Conservation (phyloP, 345 rosid species). For the Isatis tinctoria region DNA sequence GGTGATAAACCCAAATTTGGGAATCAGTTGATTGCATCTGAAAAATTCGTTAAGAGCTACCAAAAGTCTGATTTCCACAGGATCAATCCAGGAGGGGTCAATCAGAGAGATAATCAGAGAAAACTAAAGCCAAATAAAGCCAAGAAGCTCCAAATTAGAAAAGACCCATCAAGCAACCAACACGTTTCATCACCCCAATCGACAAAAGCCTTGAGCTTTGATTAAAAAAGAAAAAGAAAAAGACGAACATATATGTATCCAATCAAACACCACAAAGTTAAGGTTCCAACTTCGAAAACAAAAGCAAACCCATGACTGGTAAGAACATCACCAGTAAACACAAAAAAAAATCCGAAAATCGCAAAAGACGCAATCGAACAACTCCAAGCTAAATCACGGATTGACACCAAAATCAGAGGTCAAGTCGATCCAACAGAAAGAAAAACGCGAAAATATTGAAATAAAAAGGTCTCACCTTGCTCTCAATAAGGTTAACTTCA, state of each 20-base stretch:
- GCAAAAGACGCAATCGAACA: slow-evolving; percentile 9
- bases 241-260: not conserved
- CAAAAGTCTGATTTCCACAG: not conserved
- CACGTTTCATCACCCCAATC: slow-evolving; percentile 30
- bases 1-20: not conserved
- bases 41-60: not conserved
- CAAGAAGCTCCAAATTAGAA: slow-evolving; percentile 5
- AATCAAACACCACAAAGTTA: not conserved
- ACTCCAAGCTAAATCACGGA: not conserved
- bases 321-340: slow-evolving; percentile 1
- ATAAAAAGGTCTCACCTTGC: slow-evolving; percentile 47
- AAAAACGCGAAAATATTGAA: too few species aligned
- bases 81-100: not conserved
- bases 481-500: slow-evolving; percentile 64
- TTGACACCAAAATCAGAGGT: not conserved
- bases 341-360: not conserved
- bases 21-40: not conserved
- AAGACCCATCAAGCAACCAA: slow-evolving; percentile 20
- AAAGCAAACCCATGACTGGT: not conserved
- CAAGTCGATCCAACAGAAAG: not conserved
- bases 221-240: not conserved
- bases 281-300: not conserved
- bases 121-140: slow-evolving; percentile 14
- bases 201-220: slow-evolving; percentile 2
- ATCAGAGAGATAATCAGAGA: not conserved